Evolutionary conservation across 2,329 filamentous ascomycete species (phyloP).

Genomic region (Cucurbitaria berberidis): DNA sequence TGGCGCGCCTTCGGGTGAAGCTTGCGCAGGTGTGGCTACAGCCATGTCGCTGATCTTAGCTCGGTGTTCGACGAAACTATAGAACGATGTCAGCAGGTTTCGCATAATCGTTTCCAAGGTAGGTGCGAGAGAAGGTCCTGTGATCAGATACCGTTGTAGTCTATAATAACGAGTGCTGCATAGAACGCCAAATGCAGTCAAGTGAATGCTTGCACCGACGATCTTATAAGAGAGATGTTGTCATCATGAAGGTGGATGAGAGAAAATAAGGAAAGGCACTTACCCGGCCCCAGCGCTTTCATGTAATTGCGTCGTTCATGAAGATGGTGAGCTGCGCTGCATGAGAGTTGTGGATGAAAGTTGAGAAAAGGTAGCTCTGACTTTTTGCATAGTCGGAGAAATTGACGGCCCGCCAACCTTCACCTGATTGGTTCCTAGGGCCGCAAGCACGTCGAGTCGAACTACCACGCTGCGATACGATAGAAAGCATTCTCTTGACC

Average conservation of each 20-base stretch:
- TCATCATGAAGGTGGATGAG: constrained; percentile 30
- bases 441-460: background rate
- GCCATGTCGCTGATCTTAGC: constrained; percentile 20
- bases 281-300: constrained; percentile 16
- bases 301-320: constrained; percentile 16
- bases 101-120: background rate
- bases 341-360: constrained; percentile 8
- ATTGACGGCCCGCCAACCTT: constrained; percentile 2
- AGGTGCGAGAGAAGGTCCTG: background rate
- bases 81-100: constrained; percentile 12
- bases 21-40: constrained; percentile 12
- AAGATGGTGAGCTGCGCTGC: constrained; percentile 15
- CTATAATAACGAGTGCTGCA: constrained; percentile 44
- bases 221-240: constrained; percentile 34
- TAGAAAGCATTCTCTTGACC: background rate
- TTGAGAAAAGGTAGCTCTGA: background rate
- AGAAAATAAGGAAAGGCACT: constrained; percentile 3
- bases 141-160: constrained; percentile 51
- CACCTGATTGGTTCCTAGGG: background rate
- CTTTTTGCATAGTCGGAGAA: background rate
- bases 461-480: background rate
- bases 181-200: constrained; percentile 36
- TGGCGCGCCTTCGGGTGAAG: constrained; percentile 9
- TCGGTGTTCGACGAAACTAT: constrained; percentile 17
- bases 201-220: constrained; percentile 38